Base-by-base conservation (phyloP, 1,284 basidiomycete genomes). In the Sanghuangporus baumii region DNA sequence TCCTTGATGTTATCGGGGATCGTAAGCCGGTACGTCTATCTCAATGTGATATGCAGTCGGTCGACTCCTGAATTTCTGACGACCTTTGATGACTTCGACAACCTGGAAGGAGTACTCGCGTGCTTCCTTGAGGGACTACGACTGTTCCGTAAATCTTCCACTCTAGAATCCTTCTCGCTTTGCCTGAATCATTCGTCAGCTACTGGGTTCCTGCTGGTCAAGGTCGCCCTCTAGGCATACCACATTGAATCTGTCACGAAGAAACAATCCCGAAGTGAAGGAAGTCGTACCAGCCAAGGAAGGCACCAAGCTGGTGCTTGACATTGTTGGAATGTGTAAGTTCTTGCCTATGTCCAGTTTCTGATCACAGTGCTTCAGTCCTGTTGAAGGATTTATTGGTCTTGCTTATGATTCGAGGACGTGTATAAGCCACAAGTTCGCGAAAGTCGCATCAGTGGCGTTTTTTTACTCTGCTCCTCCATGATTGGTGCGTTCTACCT, bases 341-440 rank as follows among this genome's bases (percentile, higher is more conserved):
- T 55, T 14, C 38, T 41, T 34, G 23, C 7, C 31, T 48, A 14
- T 3, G 37, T 48, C 14, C 3, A 11, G 4, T 23, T n/a, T 12
- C 36, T 20, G 14, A 26, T 2, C 23, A 8, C 34, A 48, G 9
- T 6, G 20, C 6, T 16, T 55, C 2, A 50, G 20, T 48, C 1
- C n/a, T 41, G n/a, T n/a, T 37, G 67, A 69, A 7, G 62, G 63
- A 14, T 66, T 66, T 47, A 26, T 58, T 9, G 58, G 64, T 6
- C 68, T 70, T 50, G 65, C 66, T 12, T 61, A 55, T 6, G 69
- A 68, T 2, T 62, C 68, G 4, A 64, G 68, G 7, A 57, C 63
- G 8, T 70, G 68, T 55, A 31, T 68, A 14, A 67, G 66, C 4
- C 61, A 62, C 55, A 68, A 66, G 59, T 69, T 64, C 50, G 66